Evolutionary conservation across 768 basidiomycete species (phyloP).

Genomic region (Xanthoconium purpureum): DNA sequence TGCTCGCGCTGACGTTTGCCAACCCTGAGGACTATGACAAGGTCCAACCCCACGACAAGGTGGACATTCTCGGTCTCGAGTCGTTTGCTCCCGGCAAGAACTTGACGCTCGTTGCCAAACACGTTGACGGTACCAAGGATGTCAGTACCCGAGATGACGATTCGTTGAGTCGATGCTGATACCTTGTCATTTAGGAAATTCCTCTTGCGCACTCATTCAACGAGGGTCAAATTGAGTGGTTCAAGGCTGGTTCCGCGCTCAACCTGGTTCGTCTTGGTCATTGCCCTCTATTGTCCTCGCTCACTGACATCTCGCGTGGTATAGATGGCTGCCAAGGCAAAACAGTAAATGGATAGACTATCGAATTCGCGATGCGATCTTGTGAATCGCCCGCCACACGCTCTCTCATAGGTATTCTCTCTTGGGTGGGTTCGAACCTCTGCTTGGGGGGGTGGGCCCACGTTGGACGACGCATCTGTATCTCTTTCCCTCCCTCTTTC

Average conservation of each 20-base stretch:
- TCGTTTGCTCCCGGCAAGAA: constrained; percentile 90
- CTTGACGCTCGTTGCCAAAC: constrained; percentile 78
- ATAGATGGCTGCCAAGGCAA: constrained; percentile 70
- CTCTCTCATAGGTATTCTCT: neutral
- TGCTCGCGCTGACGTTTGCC: constrained; percentile 93
- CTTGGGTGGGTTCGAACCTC: neutral
- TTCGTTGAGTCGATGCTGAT: constrained; percentile 9
- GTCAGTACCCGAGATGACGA: constrained; percentile 32
- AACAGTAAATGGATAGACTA: constrained; percentile 32
- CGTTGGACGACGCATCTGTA: neutral
- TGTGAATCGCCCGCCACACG: neutral
- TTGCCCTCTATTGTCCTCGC: neutral
- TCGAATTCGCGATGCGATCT: neutral
- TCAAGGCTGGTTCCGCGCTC: constrained; percentile 94
- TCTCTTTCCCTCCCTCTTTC: neutral
- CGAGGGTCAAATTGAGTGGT: constrained; percentile 96
- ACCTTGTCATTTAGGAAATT: constrained; percentile 48
- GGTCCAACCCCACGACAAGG: constrained; percentile 80
- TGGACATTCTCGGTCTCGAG: constrained; percentile 87
- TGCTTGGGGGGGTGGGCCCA: neutral
- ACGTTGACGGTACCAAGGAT: constrained; percentile 74
- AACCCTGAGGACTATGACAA: constrained; percentile 95
- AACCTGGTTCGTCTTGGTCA: constrained; percentile 61
- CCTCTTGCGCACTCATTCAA: constrained; percentile 91
- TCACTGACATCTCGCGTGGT: constrained; percentile 4